phyloP scores from a whole-genome alignment of 495 filamentous ascomycete genomes.

The Penicillium longicatenatum region DNA sequence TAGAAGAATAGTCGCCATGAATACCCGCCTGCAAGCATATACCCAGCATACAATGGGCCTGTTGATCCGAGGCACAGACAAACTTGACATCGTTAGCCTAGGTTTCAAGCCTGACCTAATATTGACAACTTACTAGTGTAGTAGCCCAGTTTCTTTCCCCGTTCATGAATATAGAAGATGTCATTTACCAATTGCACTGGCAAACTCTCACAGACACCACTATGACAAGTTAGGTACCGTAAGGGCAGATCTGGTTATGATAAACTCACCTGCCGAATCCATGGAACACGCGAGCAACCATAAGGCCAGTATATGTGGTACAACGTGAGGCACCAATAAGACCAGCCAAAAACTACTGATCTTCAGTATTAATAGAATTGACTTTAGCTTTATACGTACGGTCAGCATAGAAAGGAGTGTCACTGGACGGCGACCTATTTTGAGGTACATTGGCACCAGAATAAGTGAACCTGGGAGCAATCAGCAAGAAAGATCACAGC shows the following conservation, averaged over 20 bases:
- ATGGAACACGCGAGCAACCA: conserved; percentile 58
- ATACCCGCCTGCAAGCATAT: conserved; percentile 64
- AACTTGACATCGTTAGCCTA: conserved; percentile 38
- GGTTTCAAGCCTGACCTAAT: too few species aligned
- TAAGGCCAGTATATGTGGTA: conserved; percentile 52
- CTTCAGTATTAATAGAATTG: neutral
- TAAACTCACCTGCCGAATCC: conserved; percentile 43
- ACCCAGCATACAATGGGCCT: conserved; percentile 61
- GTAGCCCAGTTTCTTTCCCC: conserved; percentile 58
- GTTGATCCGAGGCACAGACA: conserved; percentile 61
- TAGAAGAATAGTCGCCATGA: conserved; percentile 68
- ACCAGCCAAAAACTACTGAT: conserved; percentile 52
- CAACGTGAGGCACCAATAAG: conserved; percentile 58
- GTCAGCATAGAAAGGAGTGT: conserved; percentile 51
- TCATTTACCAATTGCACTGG: conserved; percentile 68
- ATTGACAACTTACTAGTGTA: conserved; percentile 50
- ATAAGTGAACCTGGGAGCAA: conserved; percentile 50
- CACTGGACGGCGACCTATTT: conserved; percentile 58
- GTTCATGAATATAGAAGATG: conserved; percentile 66
- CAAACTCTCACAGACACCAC: conserved; percentile 62
- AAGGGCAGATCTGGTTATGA: neutral
- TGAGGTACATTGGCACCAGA: conserved; percentile 60
- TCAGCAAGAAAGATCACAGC: conserved; percentile 2
- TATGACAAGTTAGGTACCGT: conserved; percentile 9
- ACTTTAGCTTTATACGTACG: conserved; percentile 29